phyloP scores from a whole-genome alignment of 2,329 filamentous ascomycete genomes.

The Aspergillus nomiae region DNA sequence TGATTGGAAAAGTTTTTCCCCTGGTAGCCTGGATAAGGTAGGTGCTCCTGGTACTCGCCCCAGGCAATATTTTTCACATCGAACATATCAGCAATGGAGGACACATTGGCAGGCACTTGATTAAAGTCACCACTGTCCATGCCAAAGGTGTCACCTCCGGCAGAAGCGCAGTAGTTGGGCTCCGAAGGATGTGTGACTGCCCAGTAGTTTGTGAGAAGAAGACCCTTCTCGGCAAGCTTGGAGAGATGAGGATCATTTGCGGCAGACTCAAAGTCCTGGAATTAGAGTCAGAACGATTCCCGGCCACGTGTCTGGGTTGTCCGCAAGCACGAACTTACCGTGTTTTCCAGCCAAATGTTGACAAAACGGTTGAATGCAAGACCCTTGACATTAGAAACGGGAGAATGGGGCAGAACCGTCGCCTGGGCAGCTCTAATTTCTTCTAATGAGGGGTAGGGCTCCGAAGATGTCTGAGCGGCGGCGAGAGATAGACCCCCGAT shows the following conservation, averaged over 20 bases:
- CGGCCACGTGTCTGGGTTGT: too few relatives aligned
- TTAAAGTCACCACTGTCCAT: conserved; percentile 69
- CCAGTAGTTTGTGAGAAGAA: conserved; percentile 62
- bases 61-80: conserved; percentile 66
- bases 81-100: conserved; percentile 68
- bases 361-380: conserved; percentile 72
- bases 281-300: background rate
- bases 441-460: conserved; percentile 26
- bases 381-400: conserved; percentile 67
- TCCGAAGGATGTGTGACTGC: conserved; percentile 72
- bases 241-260: conserved; percentile 54
- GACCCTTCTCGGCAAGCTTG: conserved; percentile 49
- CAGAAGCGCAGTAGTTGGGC: conserved; percentile 72
- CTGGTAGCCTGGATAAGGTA: conserved; percentile 74
- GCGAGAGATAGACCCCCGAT: conserved; percentile 24
- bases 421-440: conserved; percentile 43
- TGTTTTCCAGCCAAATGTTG: conserved; percentile 78
- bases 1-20: conserved; percentile 57
- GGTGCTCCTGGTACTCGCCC: conserved; percentile 75
- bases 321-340: conserved; percentile 43
- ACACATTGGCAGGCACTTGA: conserved; percentile 61
- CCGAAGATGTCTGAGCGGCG: conserved; percentile 25
- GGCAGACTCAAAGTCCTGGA: conserved; percentile 63
- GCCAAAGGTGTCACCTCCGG: conserved; percentile 73
- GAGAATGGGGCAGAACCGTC: conserved; percentile 62